Evolutionary conservation across 345 rosid species (phyloP), one percentile per base, ranked within the genome.

Genomic region (Cochlearia excelsa): DNA sequence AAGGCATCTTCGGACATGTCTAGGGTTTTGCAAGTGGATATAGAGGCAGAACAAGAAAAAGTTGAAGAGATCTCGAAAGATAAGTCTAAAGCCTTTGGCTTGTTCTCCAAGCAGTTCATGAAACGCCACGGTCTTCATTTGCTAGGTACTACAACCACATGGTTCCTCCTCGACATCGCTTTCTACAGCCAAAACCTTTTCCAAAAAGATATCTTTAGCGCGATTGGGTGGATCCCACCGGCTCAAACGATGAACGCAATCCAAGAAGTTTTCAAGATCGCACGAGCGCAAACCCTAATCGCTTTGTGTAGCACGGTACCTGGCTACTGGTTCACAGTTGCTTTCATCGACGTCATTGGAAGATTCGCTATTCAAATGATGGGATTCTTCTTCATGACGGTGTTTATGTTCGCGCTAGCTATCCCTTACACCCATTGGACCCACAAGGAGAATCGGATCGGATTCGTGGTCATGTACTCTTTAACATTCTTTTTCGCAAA

Each of bases 401-500:
- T 84, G 0, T 70, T 81, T 26, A 82, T 80, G 65, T 72, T 84
- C 29, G 78, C 83, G 0, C 16, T 82, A 0, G 83, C 77, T 2
- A 71, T 84, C 8, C 82, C 85, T 0, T 84, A 82, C 71, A 46
- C 54, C 27, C 57, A 74, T 69, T 86, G 96, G 96, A 84, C 83
- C 7, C 91, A 80, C 51, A 82, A 68, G 67, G 91, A 79, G 3
- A 79, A 84, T 66, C 61, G 81, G 48, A 81, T 89, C 1, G 91
- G 96, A 42, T 89, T 89, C 30, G 91, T 89, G 10, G 10, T 79
- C 10, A 62, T 89, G 65, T 89, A 89, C 73, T 82, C 91, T 0
- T 51, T 86, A 8, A 86, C 96, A n/a, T 88, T 88, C 80, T 88
- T 88, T 81, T 89, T 89, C 9, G 84, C 95, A 1, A 86, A 89